phyloP scores from a whole-genome alignment of 805 yeast genomes.

The Teunomyces panamensis region DNA sequence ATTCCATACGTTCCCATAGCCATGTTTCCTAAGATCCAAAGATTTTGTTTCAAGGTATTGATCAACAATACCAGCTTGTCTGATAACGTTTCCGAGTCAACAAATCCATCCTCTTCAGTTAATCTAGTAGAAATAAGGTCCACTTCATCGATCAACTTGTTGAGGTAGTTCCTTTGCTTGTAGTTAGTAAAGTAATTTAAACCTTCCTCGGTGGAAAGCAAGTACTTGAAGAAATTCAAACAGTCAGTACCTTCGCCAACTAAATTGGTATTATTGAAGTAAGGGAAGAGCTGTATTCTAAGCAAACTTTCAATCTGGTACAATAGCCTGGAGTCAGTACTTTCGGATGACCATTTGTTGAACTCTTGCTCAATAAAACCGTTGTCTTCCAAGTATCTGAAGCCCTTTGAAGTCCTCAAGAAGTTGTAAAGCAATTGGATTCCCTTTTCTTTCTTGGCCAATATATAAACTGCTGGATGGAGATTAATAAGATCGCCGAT shows the following conservation, averaged over 20 bases:
- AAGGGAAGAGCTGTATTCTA: conserved; percentile 5
- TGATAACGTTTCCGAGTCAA: conserved; percentile 15
- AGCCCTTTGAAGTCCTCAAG: conserved; percentile 67
- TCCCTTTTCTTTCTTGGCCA: conserved; percentile 27
- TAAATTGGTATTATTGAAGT: neutral
- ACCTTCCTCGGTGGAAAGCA: conserved; percentile 82
- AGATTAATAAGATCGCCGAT: conserved; percentile 49
- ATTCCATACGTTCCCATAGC: conserved; percentile 74
- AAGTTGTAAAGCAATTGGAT: conserved; percentile 55
- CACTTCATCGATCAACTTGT: conserved; percentile 26
- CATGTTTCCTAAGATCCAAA: conserved; percentile 87
- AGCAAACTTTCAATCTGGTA: conserved; percentile 44
- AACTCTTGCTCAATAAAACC: conserved; percentile 66
- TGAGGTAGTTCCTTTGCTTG: conserved; percentile 43
- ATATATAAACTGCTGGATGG: conserved; percentile 51
- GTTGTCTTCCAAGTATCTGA: conserved; percentile 52
- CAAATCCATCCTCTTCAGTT: conserved; percentile 11
- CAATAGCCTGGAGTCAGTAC: conserved; percentile 34
- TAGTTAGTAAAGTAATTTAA: conserved; percentile 49
- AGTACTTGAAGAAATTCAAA: conserved; percentile 70
- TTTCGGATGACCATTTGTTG: conserved; percentile 56
- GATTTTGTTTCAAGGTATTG: conserved; percentile 57
- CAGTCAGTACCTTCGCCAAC: neutral
- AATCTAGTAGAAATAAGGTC: conserved; percentile 14
- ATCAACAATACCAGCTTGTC: conserved; percentile 27